Base-by-base conservation (phyloP, 73 alveolate species). In the Blepharisma stoltei region DNA sequence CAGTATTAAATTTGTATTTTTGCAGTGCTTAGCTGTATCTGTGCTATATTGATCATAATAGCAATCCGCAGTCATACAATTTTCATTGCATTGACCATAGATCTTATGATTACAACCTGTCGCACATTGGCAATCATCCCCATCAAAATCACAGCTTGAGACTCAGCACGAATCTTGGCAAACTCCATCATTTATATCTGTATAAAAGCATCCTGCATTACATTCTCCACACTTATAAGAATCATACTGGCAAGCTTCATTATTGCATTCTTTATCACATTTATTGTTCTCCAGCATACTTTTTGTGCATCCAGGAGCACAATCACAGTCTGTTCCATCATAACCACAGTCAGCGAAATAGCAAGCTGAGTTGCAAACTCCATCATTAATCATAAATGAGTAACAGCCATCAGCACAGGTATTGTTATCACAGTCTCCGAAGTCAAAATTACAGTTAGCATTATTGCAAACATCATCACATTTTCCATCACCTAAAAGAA, bases 271-370 rank as follows among this genome's bases (percentile, higher is more conserved):
- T 9, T 0, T 1, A 2, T 69, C 60, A 43, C 79, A 69, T 1
- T 1, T 4, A 60, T 60, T 60, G 4, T 60, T 27, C 0, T 60
- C 4, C 2, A 60, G 14, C 48, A 60, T 23, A 1, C 4, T 11
- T 18, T 0, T 11, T 23, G 41, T 60, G 38, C 79, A 69, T 4
- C 65, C 65, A 9, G 73, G 25, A 43, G 43, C 71, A 43, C 65
- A 44, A 2, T 69, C 43, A 44, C 79, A 69, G 5, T 69, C 79
- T 1, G 14, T 43, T 4, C 71, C 71, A 43, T 69, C 79, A 43
- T 37, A 69, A 44, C 4, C 60, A 43, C 79, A 69, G 5, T 0
- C 79, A 14, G 11, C 79, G 5, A 14, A 14, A 69, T 69, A 18
- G 79, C 79, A 69, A 2, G 18, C 79, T 0, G 14, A 7, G 5